Evolutionary conservation across 2,329 filamentous ascomycete genomes (phyloP).

Genomic region (Chaetomium strumarium): DNA sequence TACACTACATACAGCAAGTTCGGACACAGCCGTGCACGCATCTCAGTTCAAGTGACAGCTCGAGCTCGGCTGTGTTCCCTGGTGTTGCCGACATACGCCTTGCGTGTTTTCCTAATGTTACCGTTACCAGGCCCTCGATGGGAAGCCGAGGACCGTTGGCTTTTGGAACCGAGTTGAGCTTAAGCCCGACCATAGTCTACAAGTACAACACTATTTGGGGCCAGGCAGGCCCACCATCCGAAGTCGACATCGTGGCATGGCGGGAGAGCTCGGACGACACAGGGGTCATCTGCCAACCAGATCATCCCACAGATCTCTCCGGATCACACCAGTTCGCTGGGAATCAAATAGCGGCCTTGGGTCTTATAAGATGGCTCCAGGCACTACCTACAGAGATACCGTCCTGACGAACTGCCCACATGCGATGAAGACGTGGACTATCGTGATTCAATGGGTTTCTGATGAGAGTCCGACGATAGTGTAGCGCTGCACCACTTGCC

Average conservation of each 20-base stretch:
- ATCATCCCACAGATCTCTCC: neutral
- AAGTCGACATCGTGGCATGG: neutral
- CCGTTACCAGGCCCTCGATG: neutral
- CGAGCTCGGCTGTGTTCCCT: neutral
- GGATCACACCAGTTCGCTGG: neutral
- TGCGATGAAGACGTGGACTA: neutral
- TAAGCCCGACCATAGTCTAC: neutral
- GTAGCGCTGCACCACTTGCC: constrained; percentile 9
- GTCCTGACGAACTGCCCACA: neutral
- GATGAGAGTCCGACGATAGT: constrained; percentile 5
- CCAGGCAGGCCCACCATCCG: neutral
- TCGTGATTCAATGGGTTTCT: neutral
- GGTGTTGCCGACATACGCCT: neutral
- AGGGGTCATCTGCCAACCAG: neutral
- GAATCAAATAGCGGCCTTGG: neutral
- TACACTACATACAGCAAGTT: neutral
- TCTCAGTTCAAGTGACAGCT: too few relatives aligned
- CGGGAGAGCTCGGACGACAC: constrained; percentile 5
- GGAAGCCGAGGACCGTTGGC: neutral
- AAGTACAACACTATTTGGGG: too few relatives aligned
- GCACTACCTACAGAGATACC: too few relatives aligned
- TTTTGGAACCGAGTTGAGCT: neutral
- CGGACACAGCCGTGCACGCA: neutral
- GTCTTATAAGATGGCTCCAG: neutral
- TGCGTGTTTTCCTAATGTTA: neutral